A percentile compares a stretch with the other conserved stretches of the same genome.
Evolutionary conservation across 2,329 filamentous ascomycete genomes (phyloP).

Genomic region (Hawksworthiomyces lignivorus): DNA sequence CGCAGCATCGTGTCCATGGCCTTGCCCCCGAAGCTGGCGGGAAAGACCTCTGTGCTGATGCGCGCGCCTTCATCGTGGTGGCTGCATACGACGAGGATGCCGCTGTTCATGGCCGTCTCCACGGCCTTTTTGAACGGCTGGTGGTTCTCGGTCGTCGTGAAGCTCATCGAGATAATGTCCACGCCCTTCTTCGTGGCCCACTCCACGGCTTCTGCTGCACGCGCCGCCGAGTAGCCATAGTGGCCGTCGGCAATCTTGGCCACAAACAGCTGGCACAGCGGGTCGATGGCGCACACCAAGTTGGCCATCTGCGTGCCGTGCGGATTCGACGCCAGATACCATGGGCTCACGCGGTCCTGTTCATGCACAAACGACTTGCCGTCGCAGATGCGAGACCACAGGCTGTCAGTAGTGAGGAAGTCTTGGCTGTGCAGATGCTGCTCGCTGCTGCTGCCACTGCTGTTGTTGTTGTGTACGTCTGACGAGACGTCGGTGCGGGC

Average conservation of each 20-base stretch:
- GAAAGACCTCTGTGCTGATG: not conserved
- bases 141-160: not conserved
- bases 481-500: too few species aligned
- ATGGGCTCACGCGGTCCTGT: conserved; percentile 4
- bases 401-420: not conserved
- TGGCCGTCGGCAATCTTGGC: conserved; percentile 9
- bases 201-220: conserved; percentile 1
- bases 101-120: not conserved
- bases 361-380: conserved; percentile 12
- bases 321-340: conserved; percentile 10
- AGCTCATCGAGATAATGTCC: conserved; percentile 14
- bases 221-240: conserved; percentile 5
- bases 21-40: not conserved
- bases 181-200: conserved; percentile 9
- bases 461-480: not conserved
- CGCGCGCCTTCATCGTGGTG: conserved; percentile 9
- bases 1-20: not conserved
- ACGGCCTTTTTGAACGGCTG: not conserved
- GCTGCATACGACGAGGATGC: conserved; percentile 9
- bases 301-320: conserved; percentile 14
- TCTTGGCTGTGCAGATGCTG: conserved; percentile 2
- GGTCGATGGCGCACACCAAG: conserved; percentile 12
- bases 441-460: not conserved
- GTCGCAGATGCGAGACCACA: conserved; percentile 9
- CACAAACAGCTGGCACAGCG: conserved; percentile 10